Evolutionary conservation across 202 grass and related monocot genomes (phyloP), one percentile per base, ranked within the genome.

Genomic region (Carex arenaria): DNA sequence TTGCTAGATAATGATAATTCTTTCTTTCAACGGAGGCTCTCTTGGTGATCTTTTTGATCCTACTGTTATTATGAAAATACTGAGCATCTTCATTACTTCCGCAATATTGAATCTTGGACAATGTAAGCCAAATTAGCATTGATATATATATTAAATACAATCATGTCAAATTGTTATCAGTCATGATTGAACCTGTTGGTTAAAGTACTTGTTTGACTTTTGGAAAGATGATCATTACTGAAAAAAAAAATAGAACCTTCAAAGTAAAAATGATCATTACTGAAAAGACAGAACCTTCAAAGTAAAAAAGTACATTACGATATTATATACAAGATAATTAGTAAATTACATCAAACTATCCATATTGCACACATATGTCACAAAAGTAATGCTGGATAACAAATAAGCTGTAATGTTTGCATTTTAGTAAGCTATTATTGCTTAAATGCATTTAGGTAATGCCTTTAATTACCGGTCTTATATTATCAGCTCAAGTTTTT

Each of bases 21-120:
- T 98, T 77, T 87, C 92, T 73, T 98, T 92, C 92, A 93, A 93
- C 78, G 92, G 88, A 77, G 95, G 95, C 11, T 91, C 92, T 61
- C 61, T 92, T 57, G 89, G 84, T 34, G 84, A 64, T 90, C 60
- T 95, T 70, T 93, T 98, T 60, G 90, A 93, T 84, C 88, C 84
- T 74, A 77, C 54, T 55, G 85, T 95, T 74, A 87, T 95, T 61
- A 92, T 87, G 86, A 80, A 89, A 79, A 81, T 95, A 83, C 72
- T 91, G 85, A 98, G 95, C 88, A 98, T 98, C 54, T 98, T 98
- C 87, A 90, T 98, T 57, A 95, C 92, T 85, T 90, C 95, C 38
- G 69, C 95, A 79, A 86, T 93, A 69, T 64, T 98, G 67, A 95
- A 98, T 86, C 85, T 98, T 2, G 95, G 92, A 85, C 89, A 93